Percentiles rank a stretch among this genome's conserved stretches.
Conservation (phyloP, 2,329 filamentous ascomycete species). For the Epichloe sylvatica region DNA sequence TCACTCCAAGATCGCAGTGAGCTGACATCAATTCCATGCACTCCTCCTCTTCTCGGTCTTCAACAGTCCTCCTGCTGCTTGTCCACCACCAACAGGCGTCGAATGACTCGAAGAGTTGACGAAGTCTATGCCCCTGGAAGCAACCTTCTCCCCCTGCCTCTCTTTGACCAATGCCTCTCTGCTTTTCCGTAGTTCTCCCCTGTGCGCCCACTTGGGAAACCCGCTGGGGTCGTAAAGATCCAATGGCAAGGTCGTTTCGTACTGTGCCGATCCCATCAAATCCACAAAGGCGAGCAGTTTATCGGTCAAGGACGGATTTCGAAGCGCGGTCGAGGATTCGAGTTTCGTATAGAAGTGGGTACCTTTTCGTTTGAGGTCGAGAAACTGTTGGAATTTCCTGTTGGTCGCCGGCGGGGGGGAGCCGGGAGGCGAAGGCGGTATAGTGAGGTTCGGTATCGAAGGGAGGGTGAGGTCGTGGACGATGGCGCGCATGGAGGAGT, state of each 20-base stretch:
- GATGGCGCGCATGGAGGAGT: constrained; percentile 48
- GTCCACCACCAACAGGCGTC: constrained; percentile 8
- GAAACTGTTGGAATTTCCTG: constrained; percentile 59
- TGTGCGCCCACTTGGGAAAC: constrained; percentile 42
- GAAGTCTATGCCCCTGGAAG: constrained; percentile 35
- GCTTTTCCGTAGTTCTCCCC: constrained; percentile 33
- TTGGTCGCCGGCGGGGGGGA: constrained; percentile 39
- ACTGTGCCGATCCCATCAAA: constrained; percentile 39
- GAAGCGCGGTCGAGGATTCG: constrained; percentile 49
- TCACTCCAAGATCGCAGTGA: too few relatives aligned
- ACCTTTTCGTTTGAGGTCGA: constrained; percentile 61
- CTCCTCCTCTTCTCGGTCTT: constrained; percentile 21
- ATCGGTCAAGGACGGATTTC: constrained; percentile 58
- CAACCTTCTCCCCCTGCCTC: constrained; percentile 28
- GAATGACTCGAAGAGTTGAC: constrained; percentile 20
- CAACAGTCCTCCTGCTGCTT: constrained; percentile 11
- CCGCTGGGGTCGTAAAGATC: constrained; percentile 44
- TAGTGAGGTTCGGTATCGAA: constrained; percentile 54
- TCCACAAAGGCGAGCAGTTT: constrained; percentile 58
- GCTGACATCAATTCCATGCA: constrained; percentile 18
- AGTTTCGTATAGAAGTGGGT: constrained; percentile 69
- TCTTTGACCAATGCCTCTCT: constrained; percentile 33
- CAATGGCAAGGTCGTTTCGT: constrained; percentile 44
- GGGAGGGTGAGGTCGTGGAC: constrained; percentile 64
- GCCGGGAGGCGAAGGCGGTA: constrained; percentile 58